phyloP scores from a whole-genome alignment of 1,284 basidiomycete genomes.

The Afroboletus lepidellus region DNA sequence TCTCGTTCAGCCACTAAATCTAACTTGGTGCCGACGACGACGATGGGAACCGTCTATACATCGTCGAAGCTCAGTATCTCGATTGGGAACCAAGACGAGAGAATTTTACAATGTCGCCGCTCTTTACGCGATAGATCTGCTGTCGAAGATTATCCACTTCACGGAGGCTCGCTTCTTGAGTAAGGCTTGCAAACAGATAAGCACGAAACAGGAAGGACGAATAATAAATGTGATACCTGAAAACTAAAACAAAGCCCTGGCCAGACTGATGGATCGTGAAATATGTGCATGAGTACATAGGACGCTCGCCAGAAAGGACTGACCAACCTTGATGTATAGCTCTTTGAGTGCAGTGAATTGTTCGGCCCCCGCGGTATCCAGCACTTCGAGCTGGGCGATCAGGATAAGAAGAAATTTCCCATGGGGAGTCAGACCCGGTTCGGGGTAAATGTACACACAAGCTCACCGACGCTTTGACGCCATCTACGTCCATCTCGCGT shows the following conservation, averaged over 20 bases:
- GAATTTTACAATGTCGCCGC: constrained; percentile 52
- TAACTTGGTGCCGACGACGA: constrained; percentile 86
- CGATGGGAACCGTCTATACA: constrained; percentile 67
- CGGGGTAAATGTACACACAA: constrained; percentile 23
- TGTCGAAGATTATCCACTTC: constrained; percentile 79
- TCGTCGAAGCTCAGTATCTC: constrained; percentile 11
- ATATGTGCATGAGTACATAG: constrained; percentile 3
- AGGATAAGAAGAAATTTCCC: constrained; percentile 12
- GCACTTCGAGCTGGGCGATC: constrained; percentile 66
- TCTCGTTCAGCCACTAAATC: constrained; percentile 83
- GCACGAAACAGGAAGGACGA: constrained; percentile 1
- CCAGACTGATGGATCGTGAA: constrained; percentile 48
- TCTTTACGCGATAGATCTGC: constrained; percentile 79
- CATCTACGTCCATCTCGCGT: constrained; percentile 59
- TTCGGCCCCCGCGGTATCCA: constrained; percentile 90
- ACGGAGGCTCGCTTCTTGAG: constrained; percentile 71
- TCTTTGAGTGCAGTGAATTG: constrained; percentile 81
- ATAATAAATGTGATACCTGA: constrained; percentile 50
- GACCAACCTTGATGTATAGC: constrained; percentile 72
- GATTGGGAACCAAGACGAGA: background rate
- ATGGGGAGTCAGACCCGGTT: constrained; percentile 12
- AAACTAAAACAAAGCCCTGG: constrained; percentile 79
- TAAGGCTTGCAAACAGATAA: constrained; percentile 50
- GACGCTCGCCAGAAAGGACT: background rate
- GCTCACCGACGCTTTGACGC: constrained; percentile 53